Base-by-base conservation (phyloP, 2,329 filamentous ascomycete species). In the Orbilia javanica region DNA sequence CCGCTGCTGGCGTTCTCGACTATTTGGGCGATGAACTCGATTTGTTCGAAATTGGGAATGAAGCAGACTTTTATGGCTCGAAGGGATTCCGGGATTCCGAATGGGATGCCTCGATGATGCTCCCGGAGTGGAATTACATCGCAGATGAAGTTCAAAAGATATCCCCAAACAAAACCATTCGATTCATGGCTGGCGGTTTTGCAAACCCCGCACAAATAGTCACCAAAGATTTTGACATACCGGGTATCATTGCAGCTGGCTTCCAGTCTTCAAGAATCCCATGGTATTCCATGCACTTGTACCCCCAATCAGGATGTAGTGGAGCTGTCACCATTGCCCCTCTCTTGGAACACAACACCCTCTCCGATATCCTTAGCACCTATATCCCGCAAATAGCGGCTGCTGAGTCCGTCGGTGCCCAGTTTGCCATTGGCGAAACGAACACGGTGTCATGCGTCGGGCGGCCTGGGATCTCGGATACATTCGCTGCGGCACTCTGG, bases 401-500 rank as follows among this genome's bases (percentile, higher is more conserved):
- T 4, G 73, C 73, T 1, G 66, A 77, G 15, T 55, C 66, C 10
- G 67, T 62, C 11, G 76, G 71, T 3, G 72, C 72, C 34, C 67
- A 65, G 50, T 82, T 82, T 48, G 76, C 81, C 5, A 81, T 83
- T 29, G 82, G 82, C 20, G 82, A 82, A 69, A 83, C 80, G 20
- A 81, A 81, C 81, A 85, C 84, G 13, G 79, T 81, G 48, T 80
- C 79, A 6, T 82, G 80, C 36, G 79, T 79, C 36, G 82, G 81
- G 15, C 70, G 76, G 1, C 72, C 74, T 10, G 81, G 81, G 11
- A 79, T 83, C 15, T 80, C 79, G 20, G 79, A 82, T 44, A 82
- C 81, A 3, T 74, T 82, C 18, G 81, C 80, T 5, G 81, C 81
- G 18, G 79, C 81, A 13, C 77, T 82, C 4, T 82, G 81, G 81